These are phyloP conservation scores for Raddia guianensis DNA, from an alignment of 176 grass and related monocot genomes.

Conservation along the genomic window DNA sequence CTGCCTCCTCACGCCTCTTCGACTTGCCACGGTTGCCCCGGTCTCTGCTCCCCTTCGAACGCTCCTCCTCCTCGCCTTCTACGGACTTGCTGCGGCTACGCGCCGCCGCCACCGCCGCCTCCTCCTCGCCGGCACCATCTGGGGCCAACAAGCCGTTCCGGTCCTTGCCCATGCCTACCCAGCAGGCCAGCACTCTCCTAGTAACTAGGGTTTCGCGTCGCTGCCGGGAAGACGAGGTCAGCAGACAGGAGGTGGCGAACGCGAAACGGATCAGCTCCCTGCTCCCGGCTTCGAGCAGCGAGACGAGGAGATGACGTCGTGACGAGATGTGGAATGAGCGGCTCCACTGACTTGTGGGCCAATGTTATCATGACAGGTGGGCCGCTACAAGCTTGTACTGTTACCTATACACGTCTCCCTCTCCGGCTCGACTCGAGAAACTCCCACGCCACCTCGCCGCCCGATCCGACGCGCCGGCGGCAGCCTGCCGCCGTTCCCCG, in stretches of 20 bases:
- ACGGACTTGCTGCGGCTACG: slow-evolving; percentile 46
- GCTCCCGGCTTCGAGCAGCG: neutral
- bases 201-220: slow-evolving; percentile 46
- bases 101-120: slow-evolving; percentile 14
- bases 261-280: slow-evolving; percentile 9
- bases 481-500: neutral
- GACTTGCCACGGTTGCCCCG: slow-evolving; percentile 46
- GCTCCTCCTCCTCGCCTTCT: slow-evolving; percentile 39
- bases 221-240: too few relatives aligned
- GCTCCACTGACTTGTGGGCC: neutral
- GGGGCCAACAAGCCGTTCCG: slow-evolving; percentile 25
- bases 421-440: neutral
- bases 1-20: slow-evolving; percentile 48
- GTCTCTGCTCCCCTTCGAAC: slow-evolving; percentile 39
- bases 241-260: neutral
- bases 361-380: neutral
- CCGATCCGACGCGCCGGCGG: slow-evolving; percentile 37
- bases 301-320: slow-evolving; percentile 1
- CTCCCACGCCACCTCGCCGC: slow-evolving; percentile 6
- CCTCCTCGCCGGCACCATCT: slow-evolving; percentile 30
- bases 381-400: neutral
- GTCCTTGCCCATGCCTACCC: slow-evolving; percentile 50
- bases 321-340: neutral
- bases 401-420: slow-evolving; percentile 3
- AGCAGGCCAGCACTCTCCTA: neutral